These are phyloP conservation scores for Vigna angularis DNA, from an alignment of 306 rosid genomes.

Conservation along the genomic window DNA sequence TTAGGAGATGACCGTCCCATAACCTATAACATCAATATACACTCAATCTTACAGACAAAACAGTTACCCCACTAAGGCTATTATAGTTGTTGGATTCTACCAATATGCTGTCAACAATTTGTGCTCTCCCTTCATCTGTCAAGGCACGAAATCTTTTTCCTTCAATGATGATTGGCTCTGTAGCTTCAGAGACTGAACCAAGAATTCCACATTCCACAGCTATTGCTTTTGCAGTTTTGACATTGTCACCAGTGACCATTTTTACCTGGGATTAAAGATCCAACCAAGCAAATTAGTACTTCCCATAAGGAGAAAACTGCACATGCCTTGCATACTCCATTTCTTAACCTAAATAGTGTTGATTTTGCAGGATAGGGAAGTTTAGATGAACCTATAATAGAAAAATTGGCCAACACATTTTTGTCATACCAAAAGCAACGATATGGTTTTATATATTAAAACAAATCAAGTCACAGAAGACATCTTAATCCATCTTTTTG, in stretches of 20 bases:
- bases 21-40: conserved; percentile 58
- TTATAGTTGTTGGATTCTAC: conserved; percentile 50
- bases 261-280: conserved; percentile 62
- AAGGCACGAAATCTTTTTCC: conserved; percentile 79
- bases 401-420: background rate
- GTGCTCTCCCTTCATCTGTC: conserved; percentile 60
- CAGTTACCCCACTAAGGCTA: conserved; percentile 14
- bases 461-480: background rate
- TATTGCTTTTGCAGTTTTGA: conserved; percentile 93
- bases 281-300: conserved; percentile 32
- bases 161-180: conserved; percentile 76
- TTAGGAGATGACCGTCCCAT: conserved; percentile 95
- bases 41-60: background rate
- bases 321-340: conserved; percentile 31
- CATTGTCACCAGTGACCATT: conserved; percentile 95
- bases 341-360: conserved; percentile 11
- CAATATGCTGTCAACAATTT: conserved; percentile 66
- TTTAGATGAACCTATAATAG: conserved; percentile 10
- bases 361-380: conserved; percentile 24
- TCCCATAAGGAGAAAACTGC: conserved; percentile 4
- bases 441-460: background rate
- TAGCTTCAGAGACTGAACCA: conserved; percentile 57
- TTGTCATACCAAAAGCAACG: conserved; percentile 16
- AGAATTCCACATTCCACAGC: conserved; percentile 95
- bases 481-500: background rate